Evolutionary conservation across 228 moss, liverwort and hornwort species (phyloP), one percentile per base, ranked within the genome.

Genomic region (Sphagnum magellanicum): DNA sequence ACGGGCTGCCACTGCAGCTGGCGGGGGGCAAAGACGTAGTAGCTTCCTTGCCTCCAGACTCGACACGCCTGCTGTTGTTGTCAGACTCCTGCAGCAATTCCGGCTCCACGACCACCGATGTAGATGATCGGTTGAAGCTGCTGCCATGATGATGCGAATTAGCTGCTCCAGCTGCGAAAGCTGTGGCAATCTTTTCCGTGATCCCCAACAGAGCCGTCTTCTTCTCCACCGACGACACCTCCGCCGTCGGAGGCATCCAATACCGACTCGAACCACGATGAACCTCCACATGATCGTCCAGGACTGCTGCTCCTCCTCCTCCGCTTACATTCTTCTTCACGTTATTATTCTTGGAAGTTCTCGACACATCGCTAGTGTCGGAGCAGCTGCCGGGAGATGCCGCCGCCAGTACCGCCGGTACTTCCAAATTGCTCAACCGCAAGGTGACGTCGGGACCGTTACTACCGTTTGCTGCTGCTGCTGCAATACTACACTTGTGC

Each of bases 371-470:
- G 66, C 87, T 86, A 50, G 82, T 80, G 49, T 46, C 32, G 49
- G 83, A 87, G 83, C 74, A 62, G 72, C 80, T 68, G 76, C 67
- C 10, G 67, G 65, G 9, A 32, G 32, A 32, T 32, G 32, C 32
- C 32, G 32, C 32, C 32, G 32, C 32, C 32, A 32, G 32, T 32
- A 32, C 32, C 32, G 32, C 32, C 32, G 32, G 32, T 3, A 32
- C 32, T 32, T 87, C 80, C 59, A 80, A 72, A 69, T 78, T 87
- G 68, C 83, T 83, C 52, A 87, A 62, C 66, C 87, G 70, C 67
- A 87, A 78, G 72, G 87, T 87, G 32, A 87, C 87, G 72, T 87
- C 87, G 67, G 87, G 83, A 62, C 78, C 87, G 48, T 32, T 32
- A 32, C 32, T 32, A 32, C 32, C 32, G 32, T 32, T 32, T 32